Base-by-base conservation (phyloP, 345 rosid genomes). In the Linum lewisii region DNA sequence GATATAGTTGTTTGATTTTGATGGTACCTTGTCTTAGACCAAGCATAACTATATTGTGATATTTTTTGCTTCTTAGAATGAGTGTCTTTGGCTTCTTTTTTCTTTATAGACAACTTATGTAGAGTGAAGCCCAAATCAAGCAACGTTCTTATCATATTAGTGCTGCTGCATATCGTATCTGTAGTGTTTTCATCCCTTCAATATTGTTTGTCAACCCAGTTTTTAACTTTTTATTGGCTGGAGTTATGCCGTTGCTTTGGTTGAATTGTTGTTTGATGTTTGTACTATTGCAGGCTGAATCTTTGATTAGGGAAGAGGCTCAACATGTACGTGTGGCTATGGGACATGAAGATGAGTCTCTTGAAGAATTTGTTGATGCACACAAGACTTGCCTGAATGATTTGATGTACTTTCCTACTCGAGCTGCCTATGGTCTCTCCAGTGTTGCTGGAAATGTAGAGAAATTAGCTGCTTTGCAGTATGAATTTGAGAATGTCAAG, bases 341-440 rank as follows among this genome's bases (percentile, higher is more conserved):
- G 97, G 96, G 95, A 49, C 97, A 94, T 61, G 93, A 84, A 78
- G 76, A 74, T 54, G 95, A 85, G 74, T 69, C 90, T 51, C 83
- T 90, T 37, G 96, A 84, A 57, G 96, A 85, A 54, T 94, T 81
- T 73, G 78, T 80, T 56, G 96, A 87, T 66, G 99, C 97, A 58
- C 99, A 83, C 78, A 79, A 80, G 52, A 87, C 87, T 20, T 94
- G 95, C 66, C 64, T 94, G 61, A 90, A 85, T 59, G 96, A 94
- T 79, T 86, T 94, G 65, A 87, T 90, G 95, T 94, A 84, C 79
- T 87, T 90, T 77, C 99, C 99, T 53, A 81, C 89, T 7, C 87
- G 96, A 18, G 78, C 82, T 63, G 95, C 97, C 22, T 87, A 78
- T 54, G 97, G 90, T 71, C 87, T 84, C 55, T 73, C 96, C 26